These are phyloP conservation scores for Ogataea trehalophila DNA, from an alignment of 805 yeast genomes.

Conservation along the genomic window DNA sequence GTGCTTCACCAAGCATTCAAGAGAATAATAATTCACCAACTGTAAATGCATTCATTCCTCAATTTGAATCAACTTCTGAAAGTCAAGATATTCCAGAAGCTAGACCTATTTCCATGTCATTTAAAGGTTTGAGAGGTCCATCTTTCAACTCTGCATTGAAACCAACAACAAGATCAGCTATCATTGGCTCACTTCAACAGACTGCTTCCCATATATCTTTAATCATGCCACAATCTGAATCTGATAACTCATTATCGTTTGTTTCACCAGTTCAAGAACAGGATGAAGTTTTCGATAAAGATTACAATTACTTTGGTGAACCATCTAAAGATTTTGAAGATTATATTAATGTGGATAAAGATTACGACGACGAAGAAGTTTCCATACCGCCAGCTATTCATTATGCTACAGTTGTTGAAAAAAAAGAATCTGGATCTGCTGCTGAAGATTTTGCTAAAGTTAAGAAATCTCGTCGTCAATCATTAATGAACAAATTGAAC, in stretches of 20 bases:
- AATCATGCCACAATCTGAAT: conserved; percentile 15
- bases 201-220: conserved; percentile 31
- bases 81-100: not conserved
- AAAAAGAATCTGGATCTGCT: not conserved
- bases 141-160: conserved; percentile 36
- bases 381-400: no score
- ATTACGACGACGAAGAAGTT: not conserved
- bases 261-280: not conserved
- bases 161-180: conserved; percentile 25
- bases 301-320: conserved; percentile 8
- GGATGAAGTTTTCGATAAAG: not conserved
- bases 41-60: conserved; percentile 2
- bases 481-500: conserved; percentile 10
- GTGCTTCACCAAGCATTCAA: not conserved
- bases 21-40: not conserved
- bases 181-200: conserved; percentile 27
- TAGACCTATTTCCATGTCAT: conserved; percentile 44
- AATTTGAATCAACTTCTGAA: conserved; percentile 3
- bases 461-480: conserved; percentile 15
- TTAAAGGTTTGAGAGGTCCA: conserved; percentile 60
- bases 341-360: conserved; percentile 12
- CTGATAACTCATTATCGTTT: conserved; percentile 11
- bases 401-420: no score
- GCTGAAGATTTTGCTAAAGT: not conserved
- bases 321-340: conserved; percentile 20